Conservation (phyloP, 257 asterid genomes). For the Solanum habrochaites region DNA sequence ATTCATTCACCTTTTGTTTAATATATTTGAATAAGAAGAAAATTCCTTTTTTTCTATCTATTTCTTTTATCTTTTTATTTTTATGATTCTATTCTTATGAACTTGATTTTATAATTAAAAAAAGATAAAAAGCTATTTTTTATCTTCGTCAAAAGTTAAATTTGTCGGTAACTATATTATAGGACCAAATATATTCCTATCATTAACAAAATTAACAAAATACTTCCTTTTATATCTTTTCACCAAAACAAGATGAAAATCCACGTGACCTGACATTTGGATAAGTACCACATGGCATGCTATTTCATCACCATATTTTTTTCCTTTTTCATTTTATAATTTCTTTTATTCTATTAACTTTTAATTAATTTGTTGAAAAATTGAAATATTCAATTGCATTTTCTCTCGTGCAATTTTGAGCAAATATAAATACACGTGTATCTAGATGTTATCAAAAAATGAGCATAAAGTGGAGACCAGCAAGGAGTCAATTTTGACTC, state of each 20-base stretch:
- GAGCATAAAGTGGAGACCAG: not conserved
- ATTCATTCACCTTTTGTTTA: no score
- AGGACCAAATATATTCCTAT: not conserved
- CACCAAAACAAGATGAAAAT: not conserved
- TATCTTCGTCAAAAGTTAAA: not conserved
- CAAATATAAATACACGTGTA: not conserved
- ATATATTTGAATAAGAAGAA: no score
- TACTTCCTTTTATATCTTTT: no score
- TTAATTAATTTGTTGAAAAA: no score
- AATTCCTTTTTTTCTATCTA: no score
- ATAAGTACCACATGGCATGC: not conserved
- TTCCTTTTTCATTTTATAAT: not conserved
- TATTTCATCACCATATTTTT: no score
- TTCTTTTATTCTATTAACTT: no score
- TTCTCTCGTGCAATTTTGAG: not conserved
- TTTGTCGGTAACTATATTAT: no score
- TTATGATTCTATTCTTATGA: no score
- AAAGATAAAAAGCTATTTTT: no score
- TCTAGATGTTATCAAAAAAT: not conserved
- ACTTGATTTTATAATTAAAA: no score
- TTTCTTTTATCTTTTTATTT: no score
- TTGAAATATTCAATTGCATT: not conserved
- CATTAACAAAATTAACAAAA: not conserved
- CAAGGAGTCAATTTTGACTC: not conserved
- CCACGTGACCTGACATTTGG: not conserved